These are phyloP conservation scores for Dipteronia dyeriana DNA, from an alignment of 345 rosid species.

Conservation along the genomic window DNA sequence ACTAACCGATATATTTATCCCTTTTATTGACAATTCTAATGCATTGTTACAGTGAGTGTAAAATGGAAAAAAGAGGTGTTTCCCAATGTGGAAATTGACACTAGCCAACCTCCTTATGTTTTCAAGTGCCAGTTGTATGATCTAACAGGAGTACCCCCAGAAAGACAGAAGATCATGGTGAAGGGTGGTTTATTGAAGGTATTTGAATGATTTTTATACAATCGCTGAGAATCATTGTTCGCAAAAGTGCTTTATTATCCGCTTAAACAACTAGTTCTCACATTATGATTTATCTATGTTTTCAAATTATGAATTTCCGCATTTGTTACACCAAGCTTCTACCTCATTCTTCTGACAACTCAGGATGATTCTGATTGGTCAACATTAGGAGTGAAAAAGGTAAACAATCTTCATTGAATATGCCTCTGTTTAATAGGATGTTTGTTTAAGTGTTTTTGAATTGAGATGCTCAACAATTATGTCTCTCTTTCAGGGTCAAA, in stretches of 20 bases:
- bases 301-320: background rate
- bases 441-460: background rate
- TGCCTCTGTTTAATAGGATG: background rate
- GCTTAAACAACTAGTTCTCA: background rate
- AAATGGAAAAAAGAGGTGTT: constrained; percentile 96
- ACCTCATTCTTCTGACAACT: constrained; percentile 18
- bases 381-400: constrained; percentile 78
- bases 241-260: background rate
- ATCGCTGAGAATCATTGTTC: background rate
- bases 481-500: constrained; percentile 67
- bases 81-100: constrained; percentile 74
- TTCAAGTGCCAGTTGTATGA: constrained; percentile 92
- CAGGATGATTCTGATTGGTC: constrained; percentile 98
- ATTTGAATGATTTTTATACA: constrained; percentile 10
- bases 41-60: constrained; percentile 62
- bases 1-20: background rate
- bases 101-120: constrained; percentile 71
- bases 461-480: background rate
- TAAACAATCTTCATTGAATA: constrained; percentile 24
- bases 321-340: constrained; percentile 11
- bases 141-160: constrained; percentile 94
- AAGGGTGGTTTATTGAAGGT: constrained; percentile 97
- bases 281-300: background rate
- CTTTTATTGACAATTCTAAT: constrained; percentile 5
- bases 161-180: constrained; percentile 96